Percentiles rank a stretch among this genome's conserved stretches.
Conservation (phyloP, 2,329 filamentous ascomycete species). For the Mollisia scopiformis region DNA sequence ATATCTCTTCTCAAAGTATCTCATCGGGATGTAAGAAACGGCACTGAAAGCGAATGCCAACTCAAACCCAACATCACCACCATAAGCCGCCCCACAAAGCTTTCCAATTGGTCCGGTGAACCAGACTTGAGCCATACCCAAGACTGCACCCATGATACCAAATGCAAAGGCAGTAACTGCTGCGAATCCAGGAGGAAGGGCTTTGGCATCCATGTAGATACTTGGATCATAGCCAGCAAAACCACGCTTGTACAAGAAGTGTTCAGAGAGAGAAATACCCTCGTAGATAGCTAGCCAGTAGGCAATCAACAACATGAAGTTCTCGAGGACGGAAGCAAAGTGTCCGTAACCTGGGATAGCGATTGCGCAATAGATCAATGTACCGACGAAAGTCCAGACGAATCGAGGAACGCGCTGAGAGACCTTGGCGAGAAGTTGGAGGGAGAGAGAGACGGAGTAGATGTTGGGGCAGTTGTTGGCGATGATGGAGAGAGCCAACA, state of each 20-base stretch:
- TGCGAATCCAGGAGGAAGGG: constrained; percentile 66
- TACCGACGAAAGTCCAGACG: constrained; percentile 66
- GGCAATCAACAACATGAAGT: constrained; percentile 70
- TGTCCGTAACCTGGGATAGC: constrained; percentile 70
- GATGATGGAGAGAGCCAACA: constrained; percentile 68
- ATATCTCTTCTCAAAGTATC: constrained; percentile 42
- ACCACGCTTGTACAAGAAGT: constrained; percentile 68
- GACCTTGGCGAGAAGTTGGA: constrained; percentile 64
- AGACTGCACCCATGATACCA: constrained; percentile 66
- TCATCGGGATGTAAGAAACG: constrained; percentile 52
- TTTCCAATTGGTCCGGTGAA: constrained; percentile 68
- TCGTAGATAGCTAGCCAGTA: constrained; percentile 80
- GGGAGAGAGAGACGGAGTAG: constrained; percentile 69
- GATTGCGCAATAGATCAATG: constrained; percentile 67
- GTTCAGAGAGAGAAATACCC: constrained; percentile 66
- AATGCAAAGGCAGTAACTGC: constrained; percentile 65
- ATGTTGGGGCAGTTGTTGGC: constrained; percentile 75
- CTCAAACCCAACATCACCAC: constrained; percentile 66
- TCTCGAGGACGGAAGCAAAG: constrained; percentile 67
- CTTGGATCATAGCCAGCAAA: constrained; percentile 62
- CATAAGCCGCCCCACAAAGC: constrained; percentile 36
- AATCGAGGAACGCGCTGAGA: constrained; percentile 67
- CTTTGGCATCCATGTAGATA: constrained; percentile 57
- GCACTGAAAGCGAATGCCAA: constrained; percentile 64
- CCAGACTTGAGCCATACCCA: constrained; percentile 74